Base-by-base conservation (phyloP, 75 land plant genomes). In the Larix kaempferi region DNA sequence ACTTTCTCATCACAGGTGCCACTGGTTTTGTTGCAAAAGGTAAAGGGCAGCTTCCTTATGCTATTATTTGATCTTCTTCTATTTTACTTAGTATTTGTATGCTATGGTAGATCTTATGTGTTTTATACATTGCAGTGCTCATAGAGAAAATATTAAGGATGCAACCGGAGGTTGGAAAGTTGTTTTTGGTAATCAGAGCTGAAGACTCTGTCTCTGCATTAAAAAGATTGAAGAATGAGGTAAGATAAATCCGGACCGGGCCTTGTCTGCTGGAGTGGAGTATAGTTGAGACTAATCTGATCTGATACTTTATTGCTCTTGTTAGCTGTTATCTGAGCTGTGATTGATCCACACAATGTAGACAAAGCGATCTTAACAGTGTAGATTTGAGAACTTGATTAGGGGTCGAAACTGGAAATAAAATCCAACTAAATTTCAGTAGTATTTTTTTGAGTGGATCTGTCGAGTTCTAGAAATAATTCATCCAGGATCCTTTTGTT, bases 1-100 rank as follows among this genome's bases (percentile, higher is more conserved):
- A 78, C 56, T 79, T 85, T 10, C 86, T 85, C 41, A 57, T 85
- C 15, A 85, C 87, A 12, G 87, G 87, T 26, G 85, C 81, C 25
- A 85, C 87, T 29, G 87, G 87, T 3, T 85, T 85, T 62, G 86
- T 85, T 37, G 87, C 81, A 3, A 85, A 85, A 84, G 87, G 87
- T 85, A 76, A 13, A 23, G 3, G 21, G 16, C 37, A 26, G 2
- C 33, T 49, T 49, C 54, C 12, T 49, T 49, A 10, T 1, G 54
- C 1, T 49, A 49, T 49, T 49, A 49, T 49, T 49, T 49, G 33
- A 29, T 29, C 52, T 44, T 44, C 49, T 63, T 26, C 16, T 14
- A 27, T 35, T 29, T 29, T 15, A 64, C 19, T 13, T 3, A 0
- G 14, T 14, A 11, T 37, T 26, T 29, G 15, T 63, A 25, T 26